Conservation (phyloP, 805 yeast genomes). For the Kluyveromyces wickerhamii region DNA sequence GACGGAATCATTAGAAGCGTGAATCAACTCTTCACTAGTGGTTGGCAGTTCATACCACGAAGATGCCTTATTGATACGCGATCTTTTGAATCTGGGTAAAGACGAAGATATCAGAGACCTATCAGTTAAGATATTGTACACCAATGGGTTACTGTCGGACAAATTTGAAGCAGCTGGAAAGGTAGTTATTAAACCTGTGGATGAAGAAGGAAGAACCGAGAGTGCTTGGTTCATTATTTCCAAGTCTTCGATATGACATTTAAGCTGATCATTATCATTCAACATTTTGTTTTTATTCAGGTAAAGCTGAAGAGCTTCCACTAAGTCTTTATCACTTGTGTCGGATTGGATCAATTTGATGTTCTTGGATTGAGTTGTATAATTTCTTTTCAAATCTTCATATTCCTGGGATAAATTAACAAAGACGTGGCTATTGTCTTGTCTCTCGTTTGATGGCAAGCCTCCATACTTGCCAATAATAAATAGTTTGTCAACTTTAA, state of each 20-base stretch:
- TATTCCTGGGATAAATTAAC: conserved; percentile 79
- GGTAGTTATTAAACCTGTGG: conserved; percentile 85
- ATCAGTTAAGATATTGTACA: conserved; percentile 86
- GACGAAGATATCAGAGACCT: conserved; percentile 87
- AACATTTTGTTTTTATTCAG: conserved; percentile 14
- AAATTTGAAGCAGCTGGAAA: conserved; percentile 57
- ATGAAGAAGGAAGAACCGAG: conserved; percentile 43
- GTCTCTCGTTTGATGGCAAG: conserved; percentile 77
- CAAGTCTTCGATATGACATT: conserved; percentile 58
- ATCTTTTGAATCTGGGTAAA: conserved; percentile 52
- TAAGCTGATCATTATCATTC: conserved; percentile 15
- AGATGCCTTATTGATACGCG: conserved; percentile 11
- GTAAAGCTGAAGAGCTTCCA: conserved; percentile 15
- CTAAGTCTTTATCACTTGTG: conserved; percentile 7
- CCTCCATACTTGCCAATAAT: conserved; percentile 83
- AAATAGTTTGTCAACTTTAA: conserved; percentile 65
- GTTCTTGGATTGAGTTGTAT: conserved; percentile 6
- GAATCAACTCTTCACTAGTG: conserved; percentile 4
- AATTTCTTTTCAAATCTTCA: conserved; percentile 7
- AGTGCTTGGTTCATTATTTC: conserved; percentile 49
- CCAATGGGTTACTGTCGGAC: conserved; percentile 62
- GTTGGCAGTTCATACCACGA: conserved; percentile 18
- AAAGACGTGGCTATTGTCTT: conserved; percentile 76
- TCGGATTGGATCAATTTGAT: not conserved
- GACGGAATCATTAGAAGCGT: conserved; percentile 17